These are phyloP conservation scores for Clonostachys chloroleuca DNA, from an alignment of 2,329 filamentous ascomycete genomes.

Conservation along the genomic window DNA sequence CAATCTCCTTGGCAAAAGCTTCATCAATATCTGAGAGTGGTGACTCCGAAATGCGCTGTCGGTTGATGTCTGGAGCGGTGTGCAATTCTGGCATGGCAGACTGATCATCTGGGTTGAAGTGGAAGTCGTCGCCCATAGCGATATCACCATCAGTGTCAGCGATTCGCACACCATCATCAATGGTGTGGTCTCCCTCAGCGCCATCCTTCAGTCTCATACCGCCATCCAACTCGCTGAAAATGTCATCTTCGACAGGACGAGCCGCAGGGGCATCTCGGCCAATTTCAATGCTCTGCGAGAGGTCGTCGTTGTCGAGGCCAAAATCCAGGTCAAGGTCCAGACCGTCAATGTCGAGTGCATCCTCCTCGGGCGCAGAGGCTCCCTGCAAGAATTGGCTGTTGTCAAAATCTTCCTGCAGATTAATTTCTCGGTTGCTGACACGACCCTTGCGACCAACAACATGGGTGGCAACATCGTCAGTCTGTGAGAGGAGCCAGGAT, in stretches of 20 bases:
- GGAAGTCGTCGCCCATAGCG: constrained; percentile 60
- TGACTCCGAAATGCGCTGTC: constrained; percentile 63
- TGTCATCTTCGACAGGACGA: constrained; percentile 63
- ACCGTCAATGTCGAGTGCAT: constrained; percentile 55
- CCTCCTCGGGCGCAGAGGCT: constrained; percentile 54
- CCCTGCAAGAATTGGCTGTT: constrained; percentile 79
- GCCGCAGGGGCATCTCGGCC: constrained; percentile 79
- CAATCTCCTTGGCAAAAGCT: constrained; percentile 53
- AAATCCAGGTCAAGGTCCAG: constrained; percentile 72
- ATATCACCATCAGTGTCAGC: constrained; percentile 62
- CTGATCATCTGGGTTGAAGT: constrained; percentile 57
- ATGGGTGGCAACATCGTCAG: constrained; percentile 54
- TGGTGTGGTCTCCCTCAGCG: constrained; percentile 24
- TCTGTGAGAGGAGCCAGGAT: constrained; percentile 74
- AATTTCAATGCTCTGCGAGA: constrained; percentile 72
- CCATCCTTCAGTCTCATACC: constrained; percentile 14
- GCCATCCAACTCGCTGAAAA: constrained; percentile 61
- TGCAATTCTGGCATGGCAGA: constrained; percentile 48
- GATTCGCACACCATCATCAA: constrained; percentile 52
- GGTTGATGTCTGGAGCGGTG: constrained; percentile 41
- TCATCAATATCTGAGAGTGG: constrained; percentile 68
- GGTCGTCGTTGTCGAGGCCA: constrained; percentile 66
- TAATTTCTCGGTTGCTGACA: constrained; percentile 59
- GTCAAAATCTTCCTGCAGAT: constrained; percentile 63
- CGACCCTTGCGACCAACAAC: constrained; percentile 54